Evolutionary conservation across 2,329 filamentous ascomycete species (phyloP).

Genomic region (Emergomyces orientalis): DNA sequence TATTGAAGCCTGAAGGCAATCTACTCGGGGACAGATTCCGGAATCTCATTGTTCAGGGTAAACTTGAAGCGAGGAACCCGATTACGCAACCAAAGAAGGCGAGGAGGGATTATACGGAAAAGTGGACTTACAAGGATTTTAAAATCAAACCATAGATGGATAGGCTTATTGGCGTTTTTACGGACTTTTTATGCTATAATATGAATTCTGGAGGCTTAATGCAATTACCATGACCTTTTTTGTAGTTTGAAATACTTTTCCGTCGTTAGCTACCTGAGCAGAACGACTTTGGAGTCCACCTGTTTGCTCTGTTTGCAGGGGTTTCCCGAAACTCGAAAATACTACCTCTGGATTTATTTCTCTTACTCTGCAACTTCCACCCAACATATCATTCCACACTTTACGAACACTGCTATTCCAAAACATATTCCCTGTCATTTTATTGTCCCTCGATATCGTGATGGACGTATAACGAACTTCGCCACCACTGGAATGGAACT

Average conservation of each 20-base stretch:
- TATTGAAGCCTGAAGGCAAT: constrained; percentile 92
- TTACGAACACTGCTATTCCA: not conserved
- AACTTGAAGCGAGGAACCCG: constrained; percentile 72
- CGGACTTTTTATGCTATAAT: not conserved
- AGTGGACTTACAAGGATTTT: constrained; percentile 98
- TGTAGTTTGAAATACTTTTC: no score
- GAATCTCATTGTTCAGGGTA: constrained; percentile 77
- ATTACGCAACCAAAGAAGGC: constrained; percentile 74
- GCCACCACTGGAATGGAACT: constrained; percentile 32
- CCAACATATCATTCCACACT: not conserved
- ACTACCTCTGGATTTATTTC: not conserved
- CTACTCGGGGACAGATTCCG: constrained; percentile 85
- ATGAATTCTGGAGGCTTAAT: not conserved
- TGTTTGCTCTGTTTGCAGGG: constrained; percentile 15
- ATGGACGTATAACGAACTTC: constrained; percentile 5
- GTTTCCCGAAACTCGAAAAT: not conserved
- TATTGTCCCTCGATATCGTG: not conserved
- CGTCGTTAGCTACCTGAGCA: no score
- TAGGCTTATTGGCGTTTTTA: constrained; percentile 1
- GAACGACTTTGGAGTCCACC: no score
- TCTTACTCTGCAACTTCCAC: not conserved
- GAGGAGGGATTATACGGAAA: constrained; percentile 76
- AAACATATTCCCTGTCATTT: not conserved
- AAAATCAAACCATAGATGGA: constrained; percentile 33
- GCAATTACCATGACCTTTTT: not conserved